Base-by-base conservation (phyloP, 129 eudicot genomes). In the Sambucus nigra region DNA sequence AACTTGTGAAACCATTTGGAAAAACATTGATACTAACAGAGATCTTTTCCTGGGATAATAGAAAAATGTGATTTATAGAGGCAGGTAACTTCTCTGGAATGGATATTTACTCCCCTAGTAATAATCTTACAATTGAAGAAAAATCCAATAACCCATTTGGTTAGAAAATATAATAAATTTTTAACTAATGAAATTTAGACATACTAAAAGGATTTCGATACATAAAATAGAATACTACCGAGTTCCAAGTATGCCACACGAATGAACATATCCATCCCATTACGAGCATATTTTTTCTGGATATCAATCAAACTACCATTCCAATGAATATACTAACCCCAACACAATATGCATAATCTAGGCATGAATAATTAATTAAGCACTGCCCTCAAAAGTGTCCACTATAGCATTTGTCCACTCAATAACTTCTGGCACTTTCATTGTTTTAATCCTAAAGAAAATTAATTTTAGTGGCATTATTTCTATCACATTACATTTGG, bases 271-370 rank as follows among this genome's bases (percentile, higher is more conserved):
- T 63, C 66, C 16, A 35, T 50, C 17, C 76, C 81, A 19, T 67
- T 19, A 18, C 46, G 12, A 7, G 38, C 63, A 8, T 41, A 13
- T 20, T 69, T 64, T 14, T 51, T 15, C 25, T 59, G 66, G 0
- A 65, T 20, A 27, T 76, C 77, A n/a, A 66, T 51, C 52, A 76
- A 65, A 16, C 24, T 51, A 23, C 38, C 64, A 18, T 25, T 51
- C 81, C 81, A 76, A 1, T 57, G 20, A 76, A 65, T 48, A 38
- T 77, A 76, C 1, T 57, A 59, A 33, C 55, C 41, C 73, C n/a
- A 2, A 18, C 7, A 24, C 65, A 55, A 53, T 38, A 65, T 5
- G 63, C 52, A 61, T 69, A 70, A 20, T 66, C 73, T 21, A 45
- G 1, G 17, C 81, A 76, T 0, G 70, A 55, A 17, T 77, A 76